Base-by-base conservation (phyloP, 441 rosid genomes). In the Populus hybrid region DNA sequence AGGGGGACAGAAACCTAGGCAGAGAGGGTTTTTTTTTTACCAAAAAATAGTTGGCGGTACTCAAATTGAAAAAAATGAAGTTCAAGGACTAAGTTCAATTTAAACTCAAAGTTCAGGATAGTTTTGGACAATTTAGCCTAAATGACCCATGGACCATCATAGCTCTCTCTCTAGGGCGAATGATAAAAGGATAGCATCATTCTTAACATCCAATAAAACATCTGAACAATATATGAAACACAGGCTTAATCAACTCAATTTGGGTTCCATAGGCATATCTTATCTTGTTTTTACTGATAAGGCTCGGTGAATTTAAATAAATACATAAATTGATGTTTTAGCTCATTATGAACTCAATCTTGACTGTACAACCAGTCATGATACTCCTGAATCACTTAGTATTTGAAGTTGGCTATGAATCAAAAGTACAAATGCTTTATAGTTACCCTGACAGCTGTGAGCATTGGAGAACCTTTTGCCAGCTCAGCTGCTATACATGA, bases 401-500 rank as follows among this genome's bases (percentile, higher is more conserved):
- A 71, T 42, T 8, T 34, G 40, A 72, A 68, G 26, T 65, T 24
- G 18, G 78, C 6, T 14, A 23, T 8, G 67, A 54, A 77, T 28
- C 57, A 74, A 79, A 74, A 38, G 40, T 72, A 66, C 61, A 76
- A 36, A 26, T 8, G 70, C 10, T n/a, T 40, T 24, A 59, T 59
- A 70, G 61, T 81, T 82, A 94, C 98, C 93, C 88, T 92, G 18
- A 94, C 91, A 79, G 99, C 97, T 24, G 90, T 85, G 36, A 96
- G 90, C 89, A 93, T 83, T 32, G 93, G 72, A 82, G 88, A 91
- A 76, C 98, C 99, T 91, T 93, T 93, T 40, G 97, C 99, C 78
- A 96, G 87, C 83, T 96, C 99, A 73, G 99, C 98, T 67, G 99
- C 98, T 81, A 96, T 92, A 64, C 93, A 90, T 21, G 99, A 96